Evolutionary conservation across 306 rosid species (phyloP), one percentile per base, ranked within the genome.

Genomic region (Calophaca sinica): DNA sequence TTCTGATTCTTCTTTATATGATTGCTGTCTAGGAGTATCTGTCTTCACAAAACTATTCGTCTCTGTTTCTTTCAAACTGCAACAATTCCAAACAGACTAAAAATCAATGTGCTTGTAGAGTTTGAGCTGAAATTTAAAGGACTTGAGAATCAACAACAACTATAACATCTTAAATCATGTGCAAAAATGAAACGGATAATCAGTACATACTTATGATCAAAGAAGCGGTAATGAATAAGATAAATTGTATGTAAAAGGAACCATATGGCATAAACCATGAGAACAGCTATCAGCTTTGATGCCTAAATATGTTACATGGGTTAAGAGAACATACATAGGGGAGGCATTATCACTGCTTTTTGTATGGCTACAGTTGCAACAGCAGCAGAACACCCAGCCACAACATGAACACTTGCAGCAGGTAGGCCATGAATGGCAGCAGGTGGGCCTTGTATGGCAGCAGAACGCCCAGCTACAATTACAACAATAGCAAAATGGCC

Each of bases 41-140:
- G 32, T n/a, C 79, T 80, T 58, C 68, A 5, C 9, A 46, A 65
- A 44, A 70, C 45, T 78, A 59, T 5, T 69, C 32, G 12, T 59
- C 41, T 67, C 67, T 61, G 29, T 78, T 66, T 73, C 88, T 15
- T 73, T 51, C 83, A 86, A 73, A 59, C 97, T 91, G 89, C 75
- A 83, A 63, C 2, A 78, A 80, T 51, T 12, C 28, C 59, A 77
- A 82, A 80, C 57, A 62, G 53, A 76, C 45, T 58, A 44, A 39
- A 39, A 52, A 59, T 77, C 57, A 78, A 50, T 51, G 36, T 32
- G 61, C 14, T 64, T 49, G 31, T 69, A 69, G 31, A 76, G 42
- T 36, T 73, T 55, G 35, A 50, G 68, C 14, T 35, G 15, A 32
- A 73, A 7, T 45, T 50, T 0, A 13, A 8, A 9, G 44, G 39